Base-by-base conservation (phyloP, 2,329 filamentous ascomycete genomes). In the Alternaria sp. region DNA sequence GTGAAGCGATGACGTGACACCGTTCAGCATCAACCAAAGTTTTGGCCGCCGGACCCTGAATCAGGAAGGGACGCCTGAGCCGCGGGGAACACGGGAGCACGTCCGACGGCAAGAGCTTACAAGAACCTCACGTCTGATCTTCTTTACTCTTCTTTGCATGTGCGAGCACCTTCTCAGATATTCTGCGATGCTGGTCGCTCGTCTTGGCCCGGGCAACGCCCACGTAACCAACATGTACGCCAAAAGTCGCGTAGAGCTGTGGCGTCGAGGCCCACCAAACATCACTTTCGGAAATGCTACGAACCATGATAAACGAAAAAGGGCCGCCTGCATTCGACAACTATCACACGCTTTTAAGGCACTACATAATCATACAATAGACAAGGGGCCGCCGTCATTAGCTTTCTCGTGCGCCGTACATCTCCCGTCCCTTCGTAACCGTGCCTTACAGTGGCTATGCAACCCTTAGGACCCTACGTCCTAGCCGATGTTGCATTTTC, bases 301-400 rank as follows among this genome's bases (percentile, higher is more conserved):
- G 36, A 59, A 28, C 52, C 13, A 57, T 51, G 52, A 54, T 58
- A 60, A 65, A 68, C 44, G 45, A 65, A 23, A 40, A 65, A 64
- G 68, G 65, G 67, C 69, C 70, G 59, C 71, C 70, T 74, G 69
- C 70, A 72, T 73, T 74, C 57, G 30, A 58, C 60, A 68, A 72
- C 64, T 70, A 74, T 61, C 70, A 67, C 58, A 63, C 66, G 67
- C 65, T 72, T 73, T 72, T 69, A 40, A 61, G 65, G 69, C 64
- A 71, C 70, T 78, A 77, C 71, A 74, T 79, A 78, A 75, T 78
- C 71, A 77, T 78, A 79, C 76, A 79, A 70, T 67, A 45, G 67
- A 77, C 75, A 75, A 73, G 57, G 65, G 67, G 64, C 75, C 75
- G 62, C 74, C 74, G 65, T 73, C 69, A 65, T 74, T 69, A 75